Conservation (phyloP, 1,139 yeast species). For the Blastobotrys buckinghamii region DNA sequence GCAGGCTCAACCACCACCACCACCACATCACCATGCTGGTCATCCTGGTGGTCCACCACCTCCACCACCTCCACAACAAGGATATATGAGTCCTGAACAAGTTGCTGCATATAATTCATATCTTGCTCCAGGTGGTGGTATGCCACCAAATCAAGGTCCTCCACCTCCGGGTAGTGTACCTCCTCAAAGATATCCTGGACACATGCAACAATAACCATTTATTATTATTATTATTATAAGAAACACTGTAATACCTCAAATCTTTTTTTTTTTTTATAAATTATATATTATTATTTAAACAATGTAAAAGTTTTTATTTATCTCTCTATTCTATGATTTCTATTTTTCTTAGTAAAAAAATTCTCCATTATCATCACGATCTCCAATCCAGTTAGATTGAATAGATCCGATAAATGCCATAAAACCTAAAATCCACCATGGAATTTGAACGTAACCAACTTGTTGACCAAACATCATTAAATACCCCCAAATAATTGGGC, state of each 20-base stretch:
- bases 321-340: neutral
- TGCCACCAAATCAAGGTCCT: conserved; percentile 18
- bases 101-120: conserved; percentile 28
- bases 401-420: conserved; percentile 23
- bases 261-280: neutral
- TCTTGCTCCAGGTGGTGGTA: conserved; percentile 15
- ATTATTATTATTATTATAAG: neutral
- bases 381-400: conserved; percentile 22
- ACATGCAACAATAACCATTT: conserved; percentile 17
- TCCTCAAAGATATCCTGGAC: conserved; percentile 19
- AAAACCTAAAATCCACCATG: conserved; percentile 45
- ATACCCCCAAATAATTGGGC: conserved; percentile 55
- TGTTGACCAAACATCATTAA: conserved; percentile 46
- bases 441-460: conserved; percentile 42
- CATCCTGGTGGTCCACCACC: conserved; percentile 4
- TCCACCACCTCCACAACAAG: conserved; percentile 12
- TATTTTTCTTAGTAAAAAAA: neutral
- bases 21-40: neutral
- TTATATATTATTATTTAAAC: neutral
- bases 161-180: conserved; percentile 1
- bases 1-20: conserved; percentile 2
- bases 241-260: neutral
- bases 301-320: neutral
- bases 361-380: conserved; percentile 12
- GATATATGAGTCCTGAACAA: conserved; percentile 28